Percentiles rank a stretch among this genome's conserved stretches.
phyloP scores from a whole-genome alignment of 805 yeast species.

The Candida ipomoeae region DNA sequence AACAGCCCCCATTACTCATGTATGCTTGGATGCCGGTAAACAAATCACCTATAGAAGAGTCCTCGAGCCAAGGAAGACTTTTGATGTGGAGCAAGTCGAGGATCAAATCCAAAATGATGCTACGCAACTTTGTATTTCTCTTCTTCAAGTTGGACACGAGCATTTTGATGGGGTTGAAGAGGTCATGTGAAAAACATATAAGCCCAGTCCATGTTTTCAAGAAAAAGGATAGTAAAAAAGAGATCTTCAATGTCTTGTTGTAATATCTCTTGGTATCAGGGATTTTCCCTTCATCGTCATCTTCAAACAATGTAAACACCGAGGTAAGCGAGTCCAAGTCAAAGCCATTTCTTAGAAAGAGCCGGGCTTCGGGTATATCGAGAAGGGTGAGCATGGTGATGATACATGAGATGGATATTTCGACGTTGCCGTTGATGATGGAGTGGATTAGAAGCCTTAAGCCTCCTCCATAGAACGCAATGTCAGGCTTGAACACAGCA shows the following conservation, averaged over 20 bases:
- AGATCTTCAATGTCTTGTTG: constrained; percentile 51
- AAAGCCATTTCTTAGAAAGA: constrained; percentile 52
- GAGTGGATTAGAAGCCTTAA: constrained; percentile 42
- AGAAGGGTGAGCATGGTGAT: constrained; percentile 51
- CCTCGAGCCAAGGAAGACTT: constrained; percentile 49
- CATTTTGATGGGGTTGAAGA: constrained; percentile 52
- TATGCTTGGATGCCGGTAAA: constrained; percentile 8
- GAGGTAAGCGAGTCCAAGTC: constrained; percentile 63
- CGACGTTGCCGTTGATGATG: constrained; percentile 25
- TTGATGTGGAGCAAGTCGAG: constrained; percentile 62
- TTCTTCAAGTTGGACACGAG: constrained; percentile 59
- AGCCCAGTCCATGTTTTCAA: constrained; percentile 77
- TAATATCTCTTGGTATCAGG: constrained; percentile 11
- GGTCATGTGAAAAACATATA: constrained; percentile 54
- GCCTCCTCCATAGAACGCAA: constrained; percentile 51
- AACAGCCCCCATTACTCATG: constrained; percentile 19
- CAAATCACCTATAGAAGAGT: constrained; percentile 12
- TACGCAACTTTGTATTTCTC: constrained; percentile 54
- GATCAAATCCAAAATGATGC: constrained; percentile 65
- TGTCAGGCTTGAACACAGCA: constrained; percentile 35
- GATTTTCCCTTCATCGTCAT: constrained; percentile 12
- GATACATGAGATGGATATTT: constrained; percentile 23
- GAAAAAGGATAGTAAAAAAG: constrained; percentile 55
- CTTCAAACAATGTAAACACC: constrained; percentile 63
- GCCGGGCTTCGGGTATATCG: constrained; percentile 53